A percentile compares a stretch with the other conserved stretches of the same genome.
Conservation (phyloP, 2,329 filamentous ascomycete species). For the Beauveria asiatica region DNA sequence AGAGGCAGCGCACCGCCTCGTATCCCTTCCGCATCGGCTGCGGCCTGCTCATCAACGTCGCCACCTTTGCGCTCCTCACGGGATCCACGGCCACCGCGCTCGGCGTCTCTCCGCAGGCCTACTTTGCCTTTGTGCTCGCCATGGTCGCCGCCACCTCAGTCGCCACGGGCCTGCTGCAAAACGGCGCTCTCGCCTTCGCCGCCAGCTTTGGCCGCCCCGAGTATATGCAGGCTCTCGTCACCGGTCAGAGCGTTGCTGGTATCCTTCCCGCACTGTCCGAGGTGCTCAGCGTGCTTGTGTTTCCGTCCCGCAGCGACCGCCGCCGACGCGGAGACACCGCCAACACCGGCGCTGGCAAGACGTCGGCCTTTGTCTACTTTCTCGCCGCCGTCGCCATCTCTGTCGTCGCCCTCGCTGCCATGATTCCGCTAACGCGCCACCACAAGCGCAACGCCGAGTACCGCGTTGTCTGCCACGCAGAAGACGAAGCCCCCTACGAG, state of each 20-base stretch:
- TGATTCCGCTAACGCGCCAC: slow-evolving; percentile 61
- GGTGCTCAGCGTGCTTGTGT: slow-evolving; percentile 67
- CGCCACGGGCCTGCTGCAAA: slow-evolving; percentile 81
- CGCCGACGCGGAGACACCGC: slow-evolving; percentile 13
- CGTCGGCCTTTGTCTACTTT: slow-evolving; percentile 84
- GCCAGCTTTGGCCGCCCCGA: slow-evolving; percentile 75
- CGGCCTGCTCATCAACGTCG: slow-evolving; percentile 68
- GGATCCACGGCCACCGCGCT: slow-evolving; percentile 67
- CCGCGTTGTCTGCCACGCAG: slow-evolving; percentile 25
- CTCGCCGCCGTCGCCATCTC: slow-evolving; percentile 77
- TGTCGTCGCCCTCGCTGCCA: slow-evolving; percentile 58
- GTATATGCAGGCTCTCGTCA: slow-evolving; percentile 96
- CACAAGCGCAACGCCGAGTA: slow-evolving; percentile 45
- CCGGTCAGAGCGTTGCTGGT: slow-evolving; percentile 83
- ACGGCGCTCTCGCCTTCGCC: slow-evolving; percentile 88
- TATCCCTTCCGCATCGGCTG: slow-evolving; percentile 80
- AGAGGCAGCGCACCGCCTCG: slow-evolving; percentile 71
- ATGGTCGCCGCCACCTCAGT: slow-evolving; percentile 75
- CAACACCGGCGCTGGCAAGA: slow-evolving; percentile 18
- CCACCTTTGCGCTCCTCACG: slow-evolving; percentile 68
- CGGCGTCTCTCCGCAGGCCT: slow-evolving; percentile 50
- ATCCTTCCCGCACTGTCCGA: slow-evolving; percentile 84
- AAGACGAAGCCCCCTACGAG: slow-evolving; percentile 17
- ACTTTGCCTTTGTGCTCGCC: slow-evolving; percentile 73
- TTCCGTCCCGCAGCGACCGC: slow-evolving; percentile 37